Conservation (phyloP, 1,284 basidiomycete species). For the Puccinia hordei region DNA sequence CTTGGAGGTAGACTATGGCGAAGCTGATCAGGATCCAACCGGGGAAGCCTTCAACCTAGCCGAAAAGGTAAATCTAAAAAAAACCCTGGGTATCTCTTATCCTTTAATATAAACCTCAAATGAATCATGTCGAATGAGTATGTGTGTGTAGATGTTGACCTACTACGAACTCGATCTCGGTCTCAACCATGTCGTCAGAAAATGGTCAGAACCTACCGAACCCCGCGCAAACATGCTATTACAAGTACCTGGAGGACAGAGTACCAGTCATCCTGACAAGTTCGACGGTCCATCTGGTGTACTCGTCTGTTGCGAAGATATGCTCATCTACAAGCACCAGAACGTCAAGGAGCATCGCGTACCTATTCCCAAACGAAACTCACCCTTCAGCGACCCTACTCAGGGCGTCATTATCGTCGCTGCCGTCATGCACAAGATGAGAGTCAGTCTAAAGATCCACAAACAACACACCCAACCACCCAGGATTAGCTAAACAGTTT, state of each 20-base stretch:
- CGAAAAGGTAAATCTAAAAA: conserved; percentile 68
- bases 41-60: conserved; percentile 86
- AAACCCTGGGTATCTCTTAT: conserved; percentile 58
- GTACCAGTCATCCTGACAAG: conserved; percentile 68
- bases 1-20: conserved; percentile 87
- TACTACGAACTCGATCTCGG: conserved; percentile 96
- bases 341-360: conserved; percentile 85
- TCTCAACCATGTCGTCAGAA: conserved; percentile 91
- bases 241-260: conserved; percentile 94
- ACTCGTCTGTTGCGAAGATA: conserved; percentile 90
- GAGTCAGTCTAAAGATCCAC: too few species aligned
- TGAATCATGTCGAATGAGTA: too few species aligned
- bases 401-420: conserved; percentile 74
- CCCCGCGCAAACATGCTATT: conserved; percentile 87
- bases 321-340: conserved; percentile 93
- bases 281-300: conserved; percentile 96
- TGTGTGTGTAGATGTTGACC: conserved; percentile 74
- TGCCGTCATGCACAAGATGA: conserved; percentile 98
- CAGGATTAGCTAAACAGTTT: too few species aligned
- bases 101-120: too few species aligned
- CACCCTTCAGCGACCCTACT: conserved; percentile 76
- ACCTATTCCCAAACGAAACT: conserved; percentile 82
- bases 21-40: conserved; percentile 87
- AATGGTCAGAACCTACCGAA: conserved; percentile 95
- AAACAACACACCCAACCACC: too few species aligned